Base-by-base conservation (phyloP, 1,139 yeast genomes). In the Pichia sp. region DNA sequence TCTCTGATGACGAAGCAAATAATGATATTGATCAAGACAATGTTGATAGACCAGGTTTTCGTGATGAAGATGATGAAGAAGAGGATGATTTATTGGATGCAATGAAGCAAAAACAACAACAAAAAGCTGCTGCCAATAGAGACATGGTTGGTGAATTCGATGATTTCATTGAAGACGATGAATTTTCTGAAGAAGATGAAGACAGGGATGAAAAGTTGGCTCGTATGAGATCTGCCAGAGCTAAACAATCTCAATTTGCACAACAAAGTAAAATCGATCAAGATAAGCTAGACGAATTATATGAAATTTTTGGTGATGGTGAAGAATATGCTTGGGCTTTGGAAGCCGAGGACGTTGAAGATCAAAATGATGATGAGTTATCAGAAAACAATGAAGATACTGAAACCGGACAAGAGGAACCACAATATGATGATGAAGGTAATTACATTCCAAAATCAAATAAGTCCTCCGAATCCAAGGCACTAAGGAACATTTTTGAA, bases 241-340 rank as follows among this genome's bases (percentile, higher is more conserved):
- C 61, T 27, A 55, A 57, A 42, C 60, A 59, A 37, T 50, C 53
- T 26, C 52, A 55, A 40, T 53, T 55, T 44, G 49, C 60, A 9
- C 56, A 56, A 43, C 55, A 56, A 40, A 57, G 65, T 26, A 57
- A 58, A 42, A 83, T 92, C 39, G 96, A 94, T 56, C 83, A 95
- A 50, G 98, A 92, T 59, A 86, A 88, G 62, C 77, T 90, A 52
- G 95, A 87, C 56, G 97, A 92, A 61, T 76, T 92, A 57, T 88
- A 81, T 59, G 98, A 92, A 63, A 90, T 92, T 8, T 92, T 92
- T 61, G 99, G 99, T 50, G 94, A 88, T 62, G 99, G 98, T 40
- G 92, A 83, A 50, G 97, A 90, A 61, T 92, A 92, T 64, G 97
- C 87, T 50, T 92, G 97, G 97, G 98, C 98, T 3, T 71, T 94